Evolutionary conservation across 2,329 filamentous ascomycete species (phyloP).

Genomic region (Colletotrichum sp.): DNA sequence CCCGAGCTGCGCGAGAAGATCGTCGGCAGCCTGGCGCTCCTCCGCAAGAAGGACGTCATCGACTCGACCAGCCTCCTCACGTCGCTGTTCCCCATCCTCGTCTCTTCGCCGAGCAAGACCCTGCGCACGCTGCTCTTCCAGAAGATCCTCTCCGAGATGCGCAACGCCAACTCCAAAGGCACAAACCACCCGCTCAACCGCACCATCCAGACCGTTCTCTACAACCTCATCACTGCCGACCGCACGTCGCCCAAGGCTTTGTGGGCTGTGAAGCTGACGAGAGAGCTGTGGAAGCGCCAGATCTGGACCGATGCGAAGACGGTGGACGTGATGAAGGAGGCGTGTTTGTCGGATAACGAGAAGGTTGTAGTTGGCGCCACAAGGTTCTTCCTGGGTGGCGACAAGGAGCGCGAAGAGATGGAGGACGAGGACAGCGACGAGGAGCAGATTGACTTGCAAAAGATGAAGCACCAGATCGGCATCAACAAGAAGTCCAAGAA

Average conservation of each 20-base stretch:
- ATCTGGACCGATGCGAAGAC: slow-evolving; percentile 95
- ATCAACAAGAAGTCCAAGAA: slow-evolving; percentile 99
- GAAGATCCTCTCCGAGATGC: slow-evolving; percentile 91
- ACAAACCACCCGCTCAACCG: slow-evolving; percentile 94
- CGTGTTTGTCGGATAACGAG: slow-evolving; percentile 85
- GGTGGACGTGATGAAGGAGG: slow-evolving; percentile 98
- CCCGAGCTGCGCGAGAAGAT: slow-evolving; percentile 91
- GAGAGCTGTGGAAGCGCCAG: slow-evolving; percentile 95
- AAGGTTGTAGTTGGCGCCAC: slow-evolving; percentile 90
- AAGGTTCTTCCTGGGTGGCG: slow-evolving; percentile 93
- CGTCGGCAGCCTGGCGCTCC: slow-evolving; percentile 84
- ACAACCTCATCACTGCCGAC: slow-evolving; percentile 89
- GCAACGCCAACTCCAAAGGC: slow-evolving; percentile 83
- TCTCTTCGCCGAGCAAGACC: slow-evolving; percentile 90
- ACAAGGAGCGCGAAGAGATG: slow-evolving; percentile 92
- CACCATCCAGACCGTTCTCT: slow-evolving; percentile 90
- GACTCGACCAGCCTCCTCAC: slow-evolving; percentile 85
- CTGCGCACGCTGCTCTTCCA: slow-evolving; percentile 82
- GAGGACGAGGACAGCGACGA: slow-evolving; percentile 90
- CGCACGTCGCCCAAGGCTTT: slow-evolving; percentile 83
- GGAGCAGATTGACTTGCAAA: slow-evolving; percentile 77
- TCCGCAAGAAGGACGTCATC: slow-evolving; percentile 90
- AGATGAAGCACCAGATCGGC: slow-evolving; percentile 81
- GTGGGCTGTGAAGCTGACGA: slow-evolving; percentile 94
- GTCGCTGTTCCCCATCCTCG: slow-evolving; percentile 91